A percentile compares a stretch with the other conserved stretches of the same genome.
Conservation (phyloP, 2,329 filamentous ascomycete species). For the Microdochium paspali region DNA sequence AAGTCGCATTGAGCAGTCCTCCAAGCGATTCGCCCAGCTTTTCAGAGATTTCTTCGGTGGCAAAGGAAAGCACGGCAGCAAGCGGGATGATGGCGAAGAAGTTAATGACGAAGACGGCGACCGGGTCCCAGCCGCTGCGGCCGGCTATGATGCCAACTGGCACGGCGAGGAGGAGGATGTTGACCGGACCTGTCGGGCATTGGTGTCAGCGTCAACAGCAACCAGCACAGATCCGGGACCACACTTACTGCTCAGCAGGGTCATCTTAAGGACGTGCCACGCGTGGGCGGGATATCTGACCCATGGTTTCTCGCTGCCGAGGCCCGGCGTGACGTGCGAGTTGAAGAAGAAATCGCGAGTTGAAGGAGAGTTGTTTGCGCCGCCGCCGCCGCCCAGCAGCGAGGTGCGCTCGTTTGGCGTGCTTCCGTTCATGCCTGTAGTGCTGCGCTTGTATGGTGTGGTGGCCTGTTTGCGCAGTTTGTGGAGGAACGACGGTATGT, state of each 20-base stretch:
- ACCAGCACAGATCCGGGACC: neutral
- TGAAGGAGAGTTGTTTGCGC: constrained; percentile 14
- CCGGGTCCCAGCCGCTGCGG: constrained; percentile 50
- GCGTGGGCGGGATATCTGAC: constrained; percentile 35
- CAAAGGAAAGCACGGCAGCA: constrained; percentile 64
- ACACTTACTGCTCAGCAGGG: constrained; percentile 47
- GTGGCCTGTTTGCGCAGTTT: constrained; percentile 11
- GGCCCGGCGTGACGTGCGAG: constrained; percentile 39
- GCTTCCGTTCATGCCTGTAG: constrained; percentile 11
- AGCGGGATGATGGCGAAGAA: constrained; percentile 74
- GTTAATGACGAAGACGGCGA: constrained; percentile 65
- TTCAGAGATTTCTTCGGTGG: constrained; percentile 66
- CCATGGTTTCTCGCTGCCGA: constrained; percentile 34
- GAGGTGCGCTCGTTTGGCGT: constrained; percentile 13
- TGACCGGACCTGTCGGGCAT: constrained; percentile 43
- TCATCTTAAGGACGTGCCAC: constrained; percentile 49
- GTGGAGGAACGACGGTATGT: neutral
- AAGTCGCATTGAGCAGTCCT: constrained; percentile 66
- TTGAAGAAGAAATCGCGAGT: constrained; percentile 38
- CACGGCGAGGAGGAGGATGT: constrained; percentile 64
- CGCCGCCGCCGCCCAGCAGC: constrained; percentile 11
- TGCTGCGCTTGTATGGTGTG: constrained; percentile 4
- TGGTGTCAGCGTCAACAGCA: neutral
- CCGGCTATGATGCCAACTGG: constrained; percentile 65
- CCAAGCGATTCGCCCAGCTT: constrained; percentile 67